Conservation (phyloP, 768 basidiomycete genomes). For the Lepiota brunneoincarnata region DNA sequence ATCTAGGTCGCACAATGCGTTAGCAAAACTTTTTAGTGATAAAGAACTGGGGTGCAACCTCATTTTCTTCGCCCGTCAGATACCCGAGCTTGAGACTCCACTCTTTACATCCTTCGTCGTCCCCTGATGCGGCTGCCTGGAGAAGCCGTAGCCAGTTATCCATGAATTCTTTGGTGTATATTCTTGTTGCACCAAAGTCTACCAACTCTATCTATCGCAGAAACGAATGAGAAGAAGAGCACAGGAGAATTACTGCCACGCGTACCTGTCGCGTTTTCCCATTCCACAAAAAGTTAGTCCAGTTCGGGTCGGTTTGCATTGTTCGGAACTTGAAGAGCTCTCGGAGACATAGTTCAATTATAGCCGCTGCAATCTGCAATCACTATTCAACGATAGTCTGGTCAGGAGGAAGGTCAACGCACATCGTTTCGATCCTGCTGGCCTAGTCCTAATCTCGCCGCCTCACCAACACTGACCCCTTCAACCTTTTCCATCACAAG, state of each 20-base stretch:
- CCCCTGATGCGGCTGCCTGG: conserved; percentile 69
- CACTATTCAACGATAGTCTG: not conserved
- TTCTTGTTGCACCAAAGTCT: conserved; percentile 94
- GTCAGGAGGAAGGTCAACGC: conserved; percentile 10
- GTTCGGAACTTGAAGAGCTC: conserved; percentile 89
- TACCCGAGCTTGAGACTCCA: conserved; percentile 86
- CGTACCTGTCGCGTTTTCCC: conserved; percentile 54
- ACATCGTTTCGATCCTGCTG: conserved; percentile 76
- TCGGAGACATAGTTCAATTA: conserved; percentile 82
- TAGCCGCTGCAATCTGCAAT: conserved; percentile 73
- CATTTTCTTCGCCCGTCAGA: conserved; percentile 83
- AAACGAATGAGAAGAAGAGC: not conserved
- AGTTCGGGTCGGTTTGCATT: conserved; percentile 99
- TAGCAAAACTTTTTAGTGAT: not conserved
- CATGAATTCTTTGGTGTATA: conserved; percentile 84
- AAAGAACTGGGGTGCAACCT: conserved; percentile 40
- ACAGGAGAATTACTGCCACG: not conserved
- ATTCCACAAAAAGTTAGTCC: conserved; percentile 97
- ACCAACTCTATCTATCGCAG: conserved; percentile 71
- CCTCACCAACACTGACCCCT: conserved; percentile 79
- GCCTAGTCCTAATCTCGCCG: conserved; percentile 47
- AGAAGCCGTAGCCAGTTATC: conserved; percentile 85
- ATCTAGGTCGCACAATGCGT: conserved; percentile 33
- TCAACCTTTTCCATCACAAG: conserved; percentile 87
- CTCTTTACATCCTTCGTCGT: conserved; percentile 62